Conservation (phyloP, 1,284 basidiomycete genomes). For the Ustilago hordei region DNA sequence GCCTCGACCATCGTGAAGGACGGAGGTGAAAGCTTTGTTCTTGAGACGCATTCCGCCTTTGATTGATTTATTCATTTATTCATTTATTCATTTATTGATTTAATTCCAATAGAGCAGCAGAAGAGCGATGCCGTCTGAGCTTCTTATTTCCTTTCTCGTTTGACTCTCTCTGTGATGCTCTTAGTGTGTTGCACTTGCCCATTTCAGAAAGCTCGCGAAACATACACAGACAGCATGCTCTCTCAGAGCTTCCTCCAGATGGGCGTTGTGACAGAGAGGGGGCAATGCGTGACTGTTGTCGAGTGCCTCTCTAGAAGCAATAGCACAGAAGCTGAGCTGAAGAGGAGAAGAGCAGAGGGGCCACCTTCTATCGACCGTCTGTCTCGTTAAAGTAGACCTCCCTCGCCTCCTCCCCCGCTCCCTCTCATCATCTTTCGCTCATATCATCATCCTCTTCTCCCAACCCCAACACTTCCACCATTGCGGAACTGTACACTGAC, state of each 20-base stretch:
- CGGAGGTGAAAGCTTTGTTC: too few relatives aligned
- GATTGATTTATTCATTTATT: neutral
- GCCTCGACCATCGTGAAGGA: too few relatives aligned
- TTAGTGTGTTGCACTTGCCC: neutral
- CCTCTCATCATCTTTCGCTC: neutral
- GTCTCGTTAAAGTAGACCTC: neutral
- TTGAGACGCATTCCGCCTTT: constrained; percentile 2
- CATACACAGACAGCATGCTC: neutral
- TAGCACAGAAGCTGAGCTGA: neutral
- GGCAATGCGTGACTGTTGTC: neutral
- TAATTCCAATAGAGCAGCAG: neutral
- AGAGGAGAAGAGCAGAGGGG: neutral
- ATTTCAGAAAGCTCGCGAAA: constrained; percentile 19
- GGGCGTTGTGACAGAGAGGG: too few relatives aligned
- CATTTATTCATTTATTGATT: neutral
- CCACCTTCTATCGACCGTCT: neutral
- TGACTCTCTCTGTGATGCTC: neutral
- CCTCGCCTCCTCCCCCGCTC: neutral
- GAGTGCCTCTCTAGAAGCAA: too few relatives aligned
- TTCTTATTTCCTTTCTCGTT: constrained; percentile 3
- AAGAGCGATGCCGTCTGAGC: neutral
- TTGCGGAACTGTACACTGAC: too few relatives aligned
- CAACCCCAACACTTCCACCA: neutral
- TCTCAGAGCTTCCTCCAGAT: too few relatives aligned
- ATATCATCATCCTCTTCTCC: neutral